phyloP scores from a whole-genome alignment of 352 stramenopile species.

The Pythium scleroteichum region DNA sequence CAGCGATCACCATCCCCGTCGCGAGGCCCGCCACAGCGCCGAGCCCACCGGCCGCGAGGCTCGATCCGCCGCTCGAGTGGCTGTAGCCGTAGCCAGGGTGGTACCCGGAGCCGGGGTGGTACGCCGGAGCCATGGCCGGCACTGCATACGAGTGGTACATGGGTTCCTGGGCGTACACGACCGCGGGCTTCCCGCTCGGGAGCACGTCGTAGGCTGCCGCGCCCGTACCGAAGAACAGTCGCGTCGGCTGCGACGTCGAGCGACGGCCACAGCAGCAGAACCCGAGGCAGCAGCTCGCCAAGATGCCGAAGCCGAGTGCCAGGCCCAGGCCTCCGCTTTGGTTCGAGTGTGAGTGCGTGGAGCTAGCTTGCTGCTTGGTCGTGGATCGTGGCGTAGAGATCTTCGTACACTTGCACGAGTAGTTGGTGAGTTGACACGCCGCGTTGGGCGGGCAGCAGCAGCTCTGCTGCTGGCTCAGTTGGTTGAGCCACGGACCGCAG shows the following conservation, averaged over 20 bases:
- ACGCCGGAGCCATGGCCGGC: slow-evolving; percentile 10
- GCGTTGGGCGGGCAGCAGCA: slow-evolving; percentile 36
- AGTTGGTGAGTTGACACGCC: slow-evolving; percentile 27
- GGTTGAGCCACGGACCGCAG: slow-evolving; percentile 36
- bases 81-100: slow-evolving; percentile 10
- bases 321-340: neutral
- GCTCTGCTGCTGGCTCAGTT: slow-evolving; percentile 19
- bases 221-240: slow-evolving; percentile 10
- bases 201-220: slow-evolving; percentile 7
- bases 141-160: slow-evolving; percentile 5
- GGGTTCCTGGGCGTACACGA: slow-evolving; percentile 10
- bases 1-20: slow-evolving; percentile 14
- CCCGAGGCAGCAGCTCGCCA: slow-evolving; percentile 2
- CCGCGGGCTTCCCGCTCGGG: neutral
- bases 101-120: slow-evolving; percentile 3
- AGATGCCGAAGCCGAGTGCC: neutral
- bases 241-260: neutral
- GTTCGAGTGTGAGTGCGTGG: neutral
- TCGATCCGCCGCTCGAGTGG: slow-evolving; percentile 2
- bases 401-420: slow-evolving; percentile 25
- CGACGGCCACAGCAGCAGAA: slow-evolving; percentile 7
- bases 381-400: neutral
- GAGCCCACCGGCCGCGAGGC: slow-evolving; percentile 2
- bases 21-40: slow-evolving; percentile 11
- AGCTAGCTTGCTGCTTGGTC: neutral